Evolutionary conservation across 257 asterid genomes (phyloP).

Genomic region (Eustoma russellianum): DNA sequence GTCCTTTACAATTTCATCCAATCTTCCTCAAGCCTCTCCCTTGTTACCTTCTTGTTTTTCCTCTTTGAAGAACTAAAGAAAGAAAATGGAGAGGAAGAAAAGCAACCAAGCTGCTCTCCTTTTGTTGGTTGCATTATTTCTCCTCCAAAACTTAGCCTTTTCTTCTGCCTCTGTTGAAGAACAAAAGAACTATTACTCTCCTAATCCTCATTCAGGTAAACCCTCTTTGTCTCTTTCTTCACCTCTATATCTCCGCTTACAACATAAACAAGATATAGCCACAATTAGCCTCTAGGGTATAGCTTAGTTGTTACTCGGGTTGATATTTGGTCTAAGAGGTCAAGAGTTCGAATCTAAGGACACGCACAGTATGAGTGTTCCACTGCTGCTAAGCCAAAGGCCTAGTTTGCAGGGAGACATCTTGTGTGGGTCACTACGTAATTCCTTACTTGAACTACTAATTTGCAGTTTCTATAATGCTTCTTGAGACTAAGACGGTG

Average conservation of each 20-base stretch:
- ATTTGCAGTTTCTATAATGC: no score
- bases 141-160: conserved; percentile 38
- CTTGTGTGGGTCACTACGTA: no score
- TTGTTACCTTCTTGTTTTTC: background rate
- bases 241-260: background rate
- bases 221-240: conserved; percentile 38
- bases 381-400: no score
- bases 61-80: background rate
- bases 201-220: conserved; percentile 38
- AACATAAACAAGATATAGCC: no score
- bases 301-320: no score
- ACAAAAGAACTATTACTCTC: conserved; percentile 54
- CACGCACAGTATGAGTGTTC: no score
- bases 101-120: conserved; percentile 30
- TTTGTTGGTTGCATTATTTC: conserved; percentile 42
- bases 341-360: no score
- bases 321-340: no score
- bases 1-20: conserved; percentile 4
- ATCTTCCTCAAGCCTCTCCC: conserved; percentile 3
- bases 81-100: conserved; percentile 28
- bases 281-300: no score
- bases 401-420: no score
- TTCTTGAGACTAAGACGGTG: no score
- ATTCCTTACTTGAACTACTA: no score
- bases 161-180: conserved; percentile 35